These are phyloP conservation scores for Diaporthe ampelina DNA, from an alignment of 2,329 filamentous ascomycete genomes.

Conservation along the genomic window DNA sequence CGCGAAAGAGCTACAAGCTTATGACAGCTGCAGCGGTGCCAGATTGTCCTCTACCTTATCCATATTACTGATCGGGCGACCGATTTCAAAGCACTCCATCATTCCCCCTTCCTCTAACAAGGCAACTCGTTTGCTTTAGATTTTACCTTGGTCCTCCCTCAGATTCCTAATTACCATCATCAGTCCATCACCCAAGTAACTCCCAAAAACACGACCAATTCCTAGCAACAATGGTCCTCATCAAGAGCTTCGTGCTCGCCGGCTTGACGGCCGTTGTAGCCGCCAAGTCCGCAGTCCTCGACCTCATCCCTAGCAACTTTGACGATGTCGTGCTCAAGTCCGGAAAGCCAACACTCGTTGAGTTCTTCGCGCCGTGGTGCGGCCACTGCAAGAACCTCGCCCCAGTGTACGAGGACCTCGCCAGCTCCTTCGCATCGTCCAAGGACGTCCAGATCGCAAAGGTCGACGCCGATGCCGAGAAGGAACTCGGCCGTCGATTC, in stretches of 20 bases:
- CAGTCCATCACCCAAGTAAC: constrained; percentile 4
- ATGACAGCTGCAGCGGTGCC: constrained; percentile 30
- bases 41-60: constrained; percentile 40
- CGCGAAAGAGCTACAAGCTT: constrained; percentile 28
- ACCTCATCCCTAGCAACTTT: constrained; percentile 92
- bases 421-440: constrained; percentile 77
- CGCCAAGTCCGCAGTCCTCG: constrained; percentile 87
- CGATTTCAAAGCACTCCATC: constrained; percentile 53
- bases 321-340: constrained; percentile 90
- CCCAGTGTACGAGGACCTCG: constrained; percentile 94
- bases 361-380: constrained; percentile 99
- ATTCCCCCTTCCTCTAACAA: not conserved
- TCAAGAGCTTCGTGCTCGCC: constrained; percentile 73
- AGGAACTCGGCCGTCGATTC: constrained; percentile 85
- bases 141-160: constrained; percentile 28
- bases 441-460: constrained; percentile 88
- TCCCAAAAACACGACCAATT: constrained; percentile 21
- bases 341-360: constrained; percentile 94
- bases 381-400: constrained; percentile 99
- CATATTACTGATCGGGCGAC: constrained; percentile 31
- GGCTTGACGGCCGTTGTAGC: constrained; percentile 68
- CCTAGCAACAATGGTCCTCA: constrained; percentile 63
- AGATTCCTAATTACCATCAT: constrained; percentile 13
- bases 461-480: constrained; percentile 94
- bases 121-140: constrained; percentile 27